Base-by-base conservation (phyloP, 2,329 filamentous ascomycete genomes). In the Alternaria postmessia region DNA sequence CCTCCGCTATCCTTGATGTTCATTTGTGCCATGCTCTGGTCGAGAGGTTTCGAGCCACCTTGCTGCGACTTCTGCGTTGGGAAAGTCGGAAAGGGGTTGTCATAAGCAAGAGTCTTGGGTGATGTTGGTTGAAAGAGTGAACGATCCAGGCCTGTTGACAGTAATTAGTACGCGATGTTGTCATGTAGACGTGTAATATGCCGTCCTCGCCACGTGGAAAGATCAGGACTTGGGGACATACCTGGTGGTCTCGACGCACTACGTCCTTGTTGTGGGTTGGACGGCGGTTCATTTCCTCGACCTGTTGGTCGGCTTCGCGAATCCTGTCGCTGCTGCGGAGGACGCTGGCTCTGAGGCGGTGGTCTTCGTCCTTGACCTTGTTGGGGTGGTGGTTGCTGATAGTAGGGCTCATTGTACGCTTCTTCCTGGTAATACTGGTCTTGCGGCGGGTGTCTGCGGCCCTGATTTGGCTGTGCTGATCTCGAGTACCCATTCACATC, bases 21-120 rank as follows among this genome's bases (percentile, higher is more conserved):
- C 73, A 78, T 74, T 28, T 71, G 63, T 41, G 77, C 68, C 75
- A 79, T 78, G 26, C 69, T 70, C 46, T 77, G 72, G 18, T 76
- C 73, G 55, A 78, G 66, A 22, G 68, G 69, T 30, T 61, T 62
- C 22, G 58, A 39, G 14, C 62, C 54, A 3, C 57, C 28, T 48
- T 61, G 68, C 34, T 61, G 61, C 16, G 47, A 61, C 47, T 59
- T 74, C 58, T 69, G 75, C 67, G 70, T 69, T 14, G 80, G 80
- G 63, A 84, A 84, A 0, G 76, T 74, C 7, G 82, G 82, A 54
- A 85, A 85, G 0, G 82, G 81, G 61, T 81, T 85, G 68, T 85
- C 82, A 61, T 76, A 74, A 8, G 75, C 64, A 20, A 75, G 49
- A 12, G 52, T 65, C 42, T 67, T 68, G n/a, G 74, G 72, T 5